phyloP scores from a whole-genome alignment of 305 asterid genomes.

The Withania somnifera region DNA sequence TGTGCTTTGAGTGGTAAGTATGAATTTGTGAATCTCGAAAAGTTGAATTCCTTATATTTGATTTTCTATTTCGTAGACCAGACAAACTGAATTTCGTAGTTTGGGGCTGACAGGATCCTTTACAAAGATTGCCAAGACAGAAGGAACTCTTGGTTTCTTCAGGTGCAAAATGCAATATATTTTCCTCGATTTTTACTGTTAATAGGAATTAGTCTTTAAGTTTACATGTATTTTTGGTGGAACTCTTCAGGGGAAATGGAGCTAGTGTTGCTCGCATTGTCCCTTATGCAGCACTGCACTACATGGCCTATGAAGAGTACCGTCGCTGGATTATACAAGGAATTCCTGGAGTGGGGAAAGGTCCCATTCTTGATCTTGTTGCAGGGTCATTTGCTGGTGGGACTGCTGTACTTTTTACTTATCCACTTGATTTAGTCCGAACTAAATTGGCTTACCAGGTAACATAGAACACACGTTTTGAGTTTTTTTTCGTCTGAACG shows the following conservation, averaged over 20 bases:
- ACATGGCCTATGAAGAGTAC: constrained; percentile 87
- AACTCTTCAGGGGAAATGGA: constrained; percentile 65
- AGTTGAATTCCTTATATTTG: not conserved
- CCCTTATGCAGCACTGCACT: constrained; percentile 87
- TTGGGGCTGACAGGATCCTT: constrained; percentile 70
- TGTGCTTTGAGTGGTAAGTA: no score
- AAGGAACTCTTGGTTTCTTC: constrained; percentile 71
- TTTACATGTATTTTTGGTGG: not conserved
- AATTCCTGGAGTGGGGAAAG: constrained; percentile 48
- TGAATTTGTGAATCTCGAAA: not conserved
- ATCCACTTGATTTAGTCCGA: constrained; percentile 84
- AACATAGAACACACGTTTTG: not conserved
- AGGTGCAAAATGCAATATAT: constrained; percentile 41
- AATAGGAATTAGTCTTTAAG: not conserved
- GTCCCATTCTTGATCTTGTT: constrained; percentile 73
- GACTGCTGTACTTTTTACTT: constrained; percentile 77
- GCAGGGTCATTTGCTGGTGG: constrained; percentile 91
- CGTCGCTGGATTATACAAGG: constrained; percentile 59
- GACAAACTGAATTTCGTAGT: constrained; percentile 62
- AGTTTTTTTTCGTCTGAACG: not conserved
- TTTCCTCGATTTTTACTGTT: no score
- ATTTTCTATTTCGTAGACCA: constrained; percentile 34
- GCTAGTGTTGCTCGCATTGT: constrained; percentile 67
- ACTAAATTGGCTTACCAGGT: constrained; percentile 90
- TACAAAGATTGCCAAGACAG: constrained; percentile 67